Conservation (phyloP, 2,329 filamentous ascomycete genomes). For the Fusarium brevicatenulatum region DNA sequence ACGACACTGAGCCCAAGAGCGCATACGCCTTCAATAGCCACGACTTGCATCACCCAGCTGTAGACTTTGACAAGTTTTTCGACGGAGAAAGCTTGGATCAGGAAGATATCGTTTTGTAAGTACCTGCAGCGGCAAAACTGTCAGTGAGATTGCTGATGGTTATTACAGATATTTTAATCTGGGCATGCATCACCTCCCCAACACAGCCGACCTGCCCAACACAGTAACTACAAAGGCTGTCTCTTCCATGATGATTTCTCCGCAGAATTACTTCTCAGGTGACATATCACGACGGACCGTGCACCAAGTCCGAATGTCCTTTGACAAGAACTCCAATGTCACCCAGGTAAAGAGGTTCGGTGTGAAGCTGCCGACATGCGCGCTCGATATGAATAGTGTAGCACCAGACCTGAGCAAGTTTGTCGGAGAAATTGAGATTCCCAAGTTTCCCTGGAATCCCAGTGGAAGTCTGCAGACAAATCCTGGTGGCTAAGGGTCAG, state of each 20-base stretch:
- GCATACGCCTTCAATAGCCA: constrained; percentile 59
- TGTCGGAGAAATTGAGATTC: constrained; percentile 28
- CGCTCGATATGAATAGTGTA: constrained; percentile 1
- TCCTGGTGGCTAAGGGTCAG: constrained; percentile 17
- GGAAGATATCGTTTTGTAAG: constrained; percentile 31
- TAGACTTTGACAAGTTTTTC: constrained; percentile 24
- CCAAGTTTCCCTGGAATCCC: constrained; percentile 29
- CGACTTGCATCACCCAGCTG: constrained; percentile 55
- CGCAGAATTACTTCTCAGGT: constrained; percentile 24
- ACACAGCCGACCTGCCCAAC: constrained; percentile 28
- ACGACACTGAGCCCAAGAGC: constrained; percentile 62
- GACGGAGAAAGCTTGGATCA: constrained; percentile 21
- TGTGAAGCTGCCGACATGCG: constrained; percentile 24
- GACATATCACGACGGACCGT: constrained; percentile 24
- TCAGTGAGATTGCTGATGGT: too few relatives aligned
- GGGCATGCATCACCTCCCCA: constrained; percentile 32
- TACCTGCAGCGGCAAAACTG: too few relatives aligned
- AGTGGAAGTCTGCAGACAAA: constrained; percentile 34
- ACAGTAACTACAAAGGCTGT: constrained; percentile 22
- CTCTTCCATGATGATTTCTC: constrained; percentile 26
- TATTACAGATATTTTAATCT: constrained; percentile 22
- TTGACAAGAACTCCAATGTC: constrained; percentile 7
- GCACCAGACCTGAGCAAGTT: constrained; percentile 20
- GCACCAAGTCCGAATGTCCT: constrained; percentile 20
- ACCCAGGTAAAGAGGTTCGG: constrained; percentile 24